phyloP scores from a whole-genome alignment of 2,329 filamentous ascomycete species.

The Epichloe gansuensis region DNA sequence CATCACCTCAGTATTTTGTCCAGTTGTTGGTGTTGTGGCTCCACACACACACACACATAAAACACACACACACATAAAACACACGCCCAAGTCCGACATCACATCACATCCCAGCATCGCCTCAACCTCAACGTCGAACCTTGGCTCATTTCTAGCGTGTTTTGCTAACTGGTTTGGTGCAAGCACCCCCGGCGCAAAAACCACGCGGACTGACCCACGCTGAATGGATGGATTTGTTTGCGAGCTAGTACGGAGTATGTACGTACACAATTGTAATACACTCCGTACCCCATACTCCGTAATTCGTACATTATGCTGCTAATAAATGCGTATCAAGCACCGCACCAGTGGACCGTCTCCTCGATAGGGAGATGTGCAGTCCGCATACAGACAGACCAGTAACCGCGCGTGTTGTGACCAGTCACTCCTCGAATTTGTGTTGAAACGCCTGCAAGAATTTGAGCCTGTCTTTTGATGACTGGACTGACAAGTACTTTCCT shows the following conservation, averaged over 20 bases:
- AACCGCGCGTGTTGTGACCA: not conserved
- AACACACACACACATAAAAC: not conserved
- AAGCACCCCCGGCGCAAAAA: not conserved
- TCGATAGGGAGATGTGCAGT: not conserved
- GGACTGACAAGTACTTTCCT: not conserved
- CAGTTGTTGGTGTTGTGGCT: not conserved
- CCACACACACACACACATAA: not conserved
- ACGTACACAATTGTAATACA: too few species aligned
- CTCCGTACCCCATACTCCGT: too few species aligned
- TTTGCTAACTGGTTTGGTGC: not conserved
- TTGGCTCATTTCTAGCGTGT: not conserved
- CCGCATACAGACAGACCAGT: not conserved
- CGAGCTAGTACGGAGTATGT: too few species aligned
- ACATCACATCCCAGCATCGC: not conserved
- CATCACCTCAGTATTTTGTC: not conserved
- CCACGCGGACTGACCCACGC: too few species aligned
- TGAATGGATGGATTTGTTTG: too few species aligned
- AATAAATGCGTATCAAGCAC: not conserved
- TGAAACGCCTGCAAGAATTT: not conserved
- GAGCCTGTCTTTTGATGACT: not conserved
- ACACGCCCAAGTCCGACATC: not conserved
- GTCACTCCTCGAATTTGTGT: constrained; percentile 1
- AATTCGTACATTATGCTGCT: not conserved
- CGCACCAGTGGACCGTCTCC: not conserved
- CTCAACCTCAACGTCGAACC: not conserved